Evolutionary conservation across 163 green algal genomes (phyloP), one percentile per base, ranked within the genome.

Genomic region (Scenedesmus sp.): DNA sequence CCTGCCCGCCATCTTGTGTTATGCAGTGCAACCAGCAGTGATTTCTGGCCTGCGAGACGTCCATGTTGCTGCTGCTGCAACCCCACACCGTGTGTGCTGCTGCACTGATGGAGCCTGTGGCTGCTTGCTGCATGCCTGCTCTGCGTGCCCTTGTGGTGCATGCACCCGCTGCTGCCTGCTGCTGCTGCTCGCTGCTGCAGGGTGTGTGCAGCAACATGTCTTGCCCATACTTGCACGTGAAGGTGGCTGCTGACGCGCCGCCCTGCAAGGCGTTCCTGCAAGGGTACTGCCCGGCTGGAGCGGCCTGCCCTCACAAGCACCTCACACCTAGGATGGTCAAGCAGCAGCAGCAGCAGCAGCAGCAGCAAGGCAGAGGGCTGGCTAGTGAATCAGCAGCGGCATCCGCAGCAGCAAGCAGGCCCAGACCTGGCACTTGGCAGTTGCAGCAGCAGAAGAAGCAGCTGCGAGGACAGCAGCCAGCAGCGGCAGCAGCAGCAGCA

Each of bases 171-270:
- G 82, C 56, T 52, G 82, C 26, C 5, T 74, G 56, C 55, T 54
- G 82, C 55, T 87, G 82, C 56, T 56, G 23, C 59, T 23, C n/a
- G 23, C 5, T 57, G 15, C 7, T 79, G 64, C 93, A 97, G 95
- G 96, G 96, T 15, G 26, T 92, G 5, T 98, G 96, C 94, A 96
- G 91, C 86, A 95, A 94, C 85, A 85, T 82, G 2, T 81, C 92
- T 60, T 98, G 96, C 94, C 94, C 96, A 8, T 98, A 97, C 92
- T 87, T 97, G 23, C 96, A 98, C 73, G 92, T 96, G 4, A 95
- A 95, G 46, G 93, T 97, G 76, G 86, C 91, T 3, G 82, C 95
- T 8, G 79, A 82, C 8, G 94, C 96, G 0, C 94, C 94, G 13
- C 57, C 94, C 2, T 98, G 96, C 89, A 77, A 90, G 20, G 92